Evolutionary conservation across 2,329 filamentous ascomycete species (phyloP), one percentile per base, ranked within the genome.

Genomic region (Leptodontidium sp.): DNA sequence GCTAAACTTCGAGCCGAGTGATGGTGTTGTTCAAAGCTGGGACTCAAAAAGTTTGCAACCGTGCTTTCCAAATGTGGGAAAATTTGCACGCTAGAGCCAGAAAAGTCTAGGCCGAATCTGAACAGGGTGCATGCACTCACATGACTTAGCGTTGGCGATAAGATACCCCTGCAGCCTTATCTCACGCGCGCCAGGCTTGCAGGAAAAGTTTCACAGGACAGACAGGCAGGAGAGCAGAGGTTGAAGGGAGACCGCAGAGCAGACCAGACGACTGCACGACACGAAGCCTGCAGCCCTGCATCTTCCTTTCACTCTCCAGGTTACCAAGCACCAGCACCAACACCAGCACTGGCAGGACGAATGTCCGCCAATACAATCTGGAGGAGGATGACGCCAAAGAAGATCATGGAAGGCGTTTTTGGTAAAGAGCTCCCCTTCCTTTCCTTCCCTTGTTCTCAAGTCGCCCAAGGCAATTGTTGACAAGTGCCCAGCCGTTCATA

Each of bases 401-500:
- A 85, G 77, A 81, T 88, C 68, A 79, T 88, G 66, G 88, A 91
- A 78, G 89, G 89, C 73, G 84, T 89, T 70, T 87, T 90, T 75
- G 87, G 87, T 89, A 82, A 73, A 79, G 77, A 63, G 49, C 15
- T 35, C 32, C 55, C 21, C 14, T 29, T 29, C 35, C 40, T 26
- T 50, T 67, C 49, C 15, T 43, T 61, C 8, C 15, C 38, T n/a
- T 21, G 29, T 40, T 29, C 26, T 29, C 26, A n/a, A 53, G 15
- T 47, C 4, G n/a, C 6, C 12, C 11, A 8, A 14, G 49, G n/a
- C 61, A 53, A 53, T 58, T 68, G 43, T 67, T 67, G 64, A 71
- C 52, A 55, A 17, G 14, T 9, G 35, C 59, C 47, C 14, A 97
- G 95, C 93, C 80, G 91, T 99, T 81, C 93, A 97, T 83, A 99